Conservation (phyloP, 2,329 filamentous ascomycete species). For the Capronia coronata region DNA sequence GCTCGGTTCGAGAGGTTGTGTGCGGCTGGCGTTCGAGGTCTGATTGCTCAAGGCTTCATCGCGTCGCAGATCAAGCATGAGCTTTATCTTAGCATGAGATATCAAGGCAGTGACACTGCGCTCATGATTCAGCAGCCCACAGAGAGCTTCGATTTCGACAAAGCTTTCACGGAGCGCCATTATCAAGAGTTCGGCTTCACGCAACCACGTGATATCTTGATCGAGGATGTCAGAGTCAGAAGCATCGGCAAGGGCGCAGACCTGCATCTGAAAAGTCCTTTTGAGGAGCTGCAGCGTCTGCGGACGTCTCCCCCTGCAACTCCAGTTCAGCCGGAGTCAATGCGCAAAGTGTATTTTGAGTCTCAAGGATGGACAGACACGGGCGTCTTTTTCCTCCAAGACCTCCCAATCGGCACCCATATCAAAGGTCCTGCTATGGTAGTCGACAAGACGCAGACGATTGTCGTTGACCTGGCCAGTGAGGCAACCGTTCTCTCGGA, state of each 20-base stretch:
- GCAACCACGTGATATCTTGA: conserved; percentile 62
- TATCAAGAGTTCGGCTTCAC: conserved; percentile 90
- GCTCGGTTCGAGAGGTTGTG: conserved; percentile 45
- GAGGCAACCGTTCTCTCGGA: conserved; percentile 35
- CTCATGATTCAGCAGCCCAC: conserved; percentile 48
- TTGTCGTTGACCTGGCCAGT: conserved; percentile 37
- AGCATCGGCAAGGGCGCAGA: not conserved
- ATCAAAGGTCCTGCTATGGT: conserved; percentile 31
- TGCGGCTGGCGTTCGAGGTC: conserved; percentile 53
- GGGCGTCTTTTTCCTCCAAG: conserved; percentile 33
- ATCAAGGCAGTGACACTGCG: conserved; percentile 46
- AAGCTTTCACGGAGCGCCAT: conserved; percentile 77
- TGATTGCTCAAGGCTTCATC: conserved; percentile 56
- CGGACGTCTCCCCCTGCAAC: not conserved
- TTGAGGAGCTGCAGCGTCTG: conserved; percentile 45
- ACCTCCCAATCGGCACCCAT: conserved; percentile 32
- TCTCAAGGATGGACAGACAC: conserved; percentile 31
- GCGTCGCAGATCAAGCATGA: conserved; percentile 39
- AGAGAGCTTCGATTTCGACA: conserved; percentile 64
- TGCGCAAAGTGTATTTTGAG: conserved; percentile 33
- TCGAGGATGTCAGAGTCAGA: conserved; percentile 84
- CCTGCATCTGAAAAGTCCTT: conserved; percentile 24
- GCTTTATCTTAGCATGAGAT: conserved; percentile 44
- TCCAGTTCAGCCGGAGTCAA: not conserved
- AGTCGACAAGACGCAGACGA: conserved; percentile 42